A percentile compares a stretch with the other conserved stretches of the same genome.
These are phyloP conservation scores for Sporobolus alterniflorus DNA, from an alignment of 202 grass and related monocot genomes.

Conservation along the genomic window DNA sequence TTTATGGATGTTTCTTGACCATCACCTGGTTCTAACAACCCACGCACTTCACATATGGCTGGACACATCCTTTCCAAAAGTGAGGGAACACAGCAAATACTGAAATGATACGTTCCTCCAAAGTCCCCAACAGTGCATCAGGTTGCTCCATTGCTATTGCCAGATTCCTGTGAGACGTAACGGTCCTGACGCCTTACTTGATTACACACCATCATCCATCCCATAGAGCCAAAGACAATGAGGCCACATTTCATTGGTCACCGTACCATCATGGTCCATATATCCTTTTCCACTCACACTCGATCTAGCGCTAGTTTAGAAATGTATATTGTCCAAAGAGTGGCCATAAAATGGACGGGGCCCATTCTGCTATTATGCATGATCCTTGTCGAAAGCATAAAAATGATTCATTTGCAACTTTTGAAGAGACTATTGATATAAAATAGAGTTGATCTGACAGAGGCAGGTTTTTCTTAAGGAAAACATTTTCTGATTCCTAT, in stretches of 20 bases:
- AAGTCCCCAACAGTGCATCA: neutral
- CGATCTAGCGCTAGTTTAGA: neutral
- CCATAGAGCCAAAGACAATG: constrained; percentile 24
- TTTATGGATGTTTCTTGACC: neutral
- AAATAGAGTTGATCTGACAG: neutral
- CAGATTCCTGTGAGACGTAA: constrained; percentile 19
- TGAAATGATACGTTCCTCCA: constrained; percentile 10
- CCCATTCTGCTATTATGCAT: neutral
- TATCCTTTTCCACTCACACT: neutral
- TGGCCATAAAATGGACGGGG: neutral
- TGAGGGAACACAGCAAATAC: constrained; percentile 18
- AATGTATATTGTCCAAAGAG: neutral
- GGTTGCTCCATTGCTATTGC: neutral
- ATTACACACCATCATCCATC: constrained; percentile 24
- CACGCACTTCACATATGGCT: neutral
- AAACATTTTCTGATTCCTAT: neutral
- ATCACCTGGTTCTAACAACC: neutral
- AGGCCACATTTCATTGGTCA: neutral
- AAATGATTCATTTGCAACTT: neutral
- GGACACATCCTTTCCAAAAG: constrained; percentile 24
- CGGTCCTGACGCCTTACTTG: neutral
- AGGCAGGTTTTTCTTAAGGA: neutral
- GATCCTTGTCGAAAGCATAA: neutral
- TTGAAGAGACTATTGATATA: neutral
- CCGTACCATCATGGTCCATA: neutral